phyloP scores from a whole-genome alignment of 805 yeast species.

The Wickerhamia fluorescens region DNA sequence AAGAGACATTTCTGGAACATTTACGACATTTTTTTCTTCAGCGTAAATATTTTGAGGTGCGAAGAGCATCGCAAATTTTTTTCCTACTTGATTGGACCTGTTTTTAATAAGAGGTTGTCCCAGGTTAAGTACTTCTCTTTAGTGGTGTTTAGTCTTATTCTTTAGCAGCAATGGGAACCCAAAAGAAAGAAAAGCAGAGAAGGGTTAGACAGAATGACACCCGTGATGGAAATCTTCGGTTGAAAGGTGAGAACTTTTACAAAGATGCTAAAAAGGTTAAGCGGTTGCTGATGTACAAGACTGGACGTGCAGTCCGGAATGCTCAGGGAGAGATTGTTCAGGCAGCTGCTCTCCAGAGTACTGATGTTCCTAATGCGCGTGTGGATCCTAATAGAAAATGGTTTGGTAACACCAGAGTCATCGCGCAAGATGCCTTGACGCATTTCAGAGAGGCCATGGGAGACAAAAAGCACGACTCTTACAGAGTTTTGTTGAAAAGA shows the following conservation, averaged over 20 bases:
- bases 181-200: constrained; percentile 85
- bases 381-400: constrained; percentile 95
- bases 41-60: no score
- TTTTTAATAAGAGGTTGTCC: no score
- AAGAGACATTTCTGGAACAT: no score
- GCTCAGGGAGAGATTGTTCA: constrained; percentile 79
- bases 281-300: constrained; percentile 86
- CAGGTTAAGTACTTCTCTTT: no score
- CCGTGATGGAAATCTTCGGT: constrained; percentile 85
- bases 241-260: constrained; percentile 95
- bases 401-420: constrained; percentile 97
- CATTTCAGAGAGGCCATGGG: constrained; percentile 95
- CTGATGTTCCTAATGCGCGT: constrained; percentile 83
- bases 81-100: no score
- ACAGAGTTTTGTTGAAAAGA: constrained; percentile 80
- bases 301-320: constrained; percentile 81
- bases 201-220: constrained; percentile 74
- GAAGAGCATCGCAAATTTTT: no score
- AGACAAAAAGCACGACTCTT: constrained; percentile 71
- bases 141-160: no score
- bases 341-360: constrained; percentile 84
- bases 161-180: constrained; percentile 67
- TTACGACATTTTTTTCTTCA: no score
- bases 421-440: constrained; percentile 90
- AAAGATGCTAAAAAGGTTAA: constrained; percentile 89